These are phyloP conservation scores for Backusella tuberculispora DNA, from an alignment of 192 early-diverging fungal species.

Conservation along the genomic window DNA sequence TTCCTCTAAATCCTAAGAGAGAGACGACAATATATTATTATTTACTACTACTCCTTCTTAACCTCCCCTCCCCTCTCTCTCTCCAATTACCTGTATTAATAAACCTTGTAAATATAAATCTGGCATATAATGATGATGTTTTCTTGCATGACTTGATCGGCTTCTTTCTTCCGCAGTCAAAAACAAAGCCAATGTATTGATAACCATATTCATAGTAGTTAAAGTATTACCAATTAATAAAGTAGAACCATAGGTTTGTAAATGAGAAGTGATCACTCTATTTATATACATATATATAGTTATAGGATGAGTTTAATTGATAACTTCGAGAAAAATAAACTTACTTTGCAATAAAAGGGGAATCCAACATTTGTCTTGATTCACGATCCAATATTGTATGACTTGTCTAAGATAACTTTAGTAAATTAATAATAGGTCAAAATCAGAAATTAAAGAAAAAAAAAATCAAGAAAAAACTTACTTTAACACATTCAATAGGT, in stretches of 20 bases:
- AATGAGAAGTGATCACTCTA: conserved; percentile 55
- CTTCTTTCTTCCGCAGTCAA: conserved; percentile 51
- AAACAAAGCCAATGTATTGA: conserved; percentile 57
- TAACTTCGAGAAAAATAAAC: not conserved
- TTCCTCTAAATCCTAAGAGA: conserved; percentile 30
- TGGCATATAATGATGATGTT: conserved; percentile 54
- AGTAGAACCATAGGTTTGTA: conserved; percentile 54
- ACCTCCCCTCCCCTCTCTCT: not conserved
- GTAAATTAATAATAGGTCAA: not conserved
- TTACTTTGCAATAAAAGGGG: conserved; percentile 30
- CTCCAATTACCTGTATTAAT: conserved; percentile 42
- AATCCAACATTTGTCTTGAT: conserved; percentile 33
- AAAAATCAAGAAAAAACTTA: conserved; percentile 14
- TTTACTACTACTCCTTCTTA: conserved; percentile 15
- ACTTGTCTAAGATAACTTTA: conserved; percentile 40
- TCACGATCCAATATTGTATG: conserved; percentile 56
- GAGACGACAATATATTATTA: not conserved
- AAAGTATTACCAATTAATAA: conserved; percentile 54
- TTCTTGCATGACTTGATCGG: conserved; percentile 55
- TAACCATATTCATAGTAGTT: conserved; percentile 60
- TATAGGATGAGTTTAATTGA: not conserved
- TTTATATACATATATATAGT: not conserved
- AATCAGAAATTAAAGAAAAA: not conserved
- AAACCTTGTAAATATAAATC: conserved; percentile 56
- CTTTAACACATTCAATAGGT: conserved; percentile 54